Conservation (phyloP, 768 basidiomycete genomes). For the Daedaleopsis nitida region DNA sequence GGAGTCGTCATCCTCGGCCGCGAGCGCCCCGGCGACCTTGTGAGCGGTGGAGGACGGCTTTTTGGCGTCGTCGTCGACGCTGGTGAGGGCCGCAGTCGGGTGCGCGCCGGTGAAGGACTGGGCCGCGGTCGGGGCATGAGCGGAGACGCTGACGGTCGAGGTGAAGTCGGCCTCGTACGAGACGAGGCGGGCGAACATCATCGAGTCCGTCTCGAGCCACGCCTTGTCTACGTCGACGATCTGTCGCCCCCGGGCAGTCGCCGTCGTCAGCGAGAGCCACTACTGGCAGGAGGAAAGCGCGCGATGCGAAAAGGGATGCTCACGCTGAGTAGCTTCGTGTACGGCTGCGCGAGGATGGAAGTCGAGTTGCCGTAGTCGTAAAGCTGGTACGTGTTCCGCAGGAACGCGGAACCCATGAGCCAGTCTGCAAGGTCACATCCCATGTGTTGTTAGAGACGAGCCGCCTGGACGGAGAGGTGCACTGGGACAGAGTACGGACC, state of each 20-base stretch:
- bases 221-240: not conserved
- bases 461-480: not conserved
- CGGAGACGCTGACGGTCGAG: not conserved
- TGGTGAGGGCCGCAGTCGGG: not conserved
- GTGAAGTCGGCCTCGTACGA: not conserved
- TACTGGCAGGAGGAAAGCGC: not conserved
- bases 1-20: not conserved
- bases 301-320: not conserved
- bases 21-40: not conserved
- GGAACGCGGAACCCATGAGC: constrained; percentile 21
- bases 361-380: constrained; percentile 19
- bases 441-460: not conserved
- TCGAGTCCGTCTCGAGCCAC: constrained; percentile 7
- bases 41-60: not conserved
- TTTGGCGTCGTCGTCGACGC: not conserved
- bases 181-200: not conserved
- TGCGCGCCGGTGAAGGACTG: not conserved
- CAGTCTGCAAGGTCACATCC: constrained; percentile 5
- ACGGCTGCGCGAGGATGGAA: constrained; percentile 1
- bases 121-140: not conserved
- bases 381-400: constrained; percentile 24
- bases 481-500: not conserved
- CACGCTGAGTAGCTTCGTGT: constrained; percentile 21
- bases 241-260: not conserved
- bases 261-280: not conserved